Evolutionary conservation across 441 rosid species (phyloP).

Genomic region (Breynia disticha): DNA sequence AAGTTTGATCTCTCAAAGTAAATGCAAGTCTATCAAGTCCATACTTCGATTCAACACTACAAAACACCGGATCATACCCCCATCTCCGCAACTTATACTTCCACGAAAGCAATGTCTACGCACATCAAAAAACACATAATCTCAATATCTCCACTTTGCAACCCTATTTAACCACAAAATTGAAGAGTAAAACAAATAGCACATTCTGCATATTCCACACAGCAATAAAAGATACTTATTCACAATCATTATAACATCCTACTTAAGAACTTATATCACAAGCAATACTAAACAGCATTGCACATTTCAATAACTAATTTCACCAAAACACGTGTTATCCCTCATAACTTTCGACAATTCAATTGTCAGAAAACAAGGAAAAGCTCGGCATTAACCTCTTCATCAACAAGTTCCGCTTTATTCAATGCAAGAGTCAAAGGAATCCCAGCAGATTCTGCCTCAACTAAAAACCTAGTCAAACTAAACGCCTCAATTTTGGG

Average conservation of each 20-base stretch:
- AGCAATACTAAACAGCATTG: no score
- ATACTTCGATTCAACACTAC: conserved; percentile 58
- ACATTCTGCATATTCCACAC: no score
- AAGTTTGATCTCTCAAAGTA: conserved; percentile 55
- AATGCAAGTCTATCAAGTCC: conserved; percentile 61
- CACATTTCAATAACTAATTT: no score
- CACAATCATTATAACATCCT: no score
- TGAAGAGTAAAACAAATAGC: no score
- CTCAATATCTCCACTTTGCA: no score
- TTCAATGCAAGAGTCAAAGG: conserved; percentile 75
- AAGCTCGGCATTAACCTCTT: conserved; percentile 48
- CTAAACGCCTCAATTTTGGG: conserved; percentile 62
- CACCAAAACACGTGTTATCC: no score
- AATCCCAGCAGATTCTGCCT: conserved; percentile 76
- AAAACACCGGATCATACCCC: conserved; percentile 76
- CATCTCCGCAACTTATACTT: conserved; percentile 50
- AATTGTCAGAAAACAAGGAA: background rate
- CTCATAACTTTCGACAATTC: background rate
- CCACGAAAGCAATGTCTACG: conserved; percentile 57
- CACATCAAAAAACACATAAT: background rate
- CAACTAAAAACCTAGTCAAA: conserved; percentile 77
- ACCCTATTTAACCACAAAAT: no score
- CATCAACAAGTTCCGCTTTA: conserved; percentile 59
- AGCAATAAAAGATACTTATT: no score
- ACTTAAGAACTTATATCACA: no score